A percentile compares a stretch with the other conserved stretches of the same genome.
These are phyloP conservation scores for Rhodotorula kratochvilovae DNA, from an alignment of 768 basidiomycete genomes.

Conservation along the genomic window DNA sequence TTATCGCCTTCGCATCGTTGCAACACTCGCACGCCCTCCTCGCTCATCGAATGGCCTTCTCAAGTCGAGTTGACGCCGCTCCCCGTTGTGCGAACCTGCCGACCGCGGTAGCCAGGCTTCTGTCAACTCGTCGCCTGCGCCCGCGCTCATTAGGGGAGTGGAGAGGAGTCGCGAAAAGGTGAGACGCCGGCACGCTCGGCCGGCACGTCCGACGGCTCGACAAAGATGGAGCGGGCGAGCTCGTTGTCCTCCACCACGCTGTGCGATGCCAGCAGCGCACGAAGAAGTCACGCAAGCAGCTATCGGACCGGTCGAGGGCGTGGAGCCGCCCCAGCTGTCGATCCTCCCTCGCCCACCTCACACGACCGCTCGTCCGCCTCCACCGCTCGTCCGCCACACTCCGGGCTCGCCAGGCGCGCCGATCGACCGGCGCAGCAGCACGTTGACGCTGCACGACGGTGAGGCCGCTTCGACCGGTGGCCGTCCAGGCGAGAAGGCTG, in stretches of 20 bases:
- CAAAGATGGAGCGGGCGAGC: not conserved
- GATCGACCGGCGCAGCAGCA: not conserved
- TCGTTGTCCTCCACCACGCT: not conserved
- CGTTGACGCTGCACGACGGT: slow-evolving; percentile 3
- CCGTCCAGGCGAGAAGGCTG: no score
- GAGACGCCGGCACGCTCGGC: not conserved
- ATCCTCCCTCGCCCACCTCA: not conserved
- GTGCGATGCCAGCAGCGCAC: not conserved
- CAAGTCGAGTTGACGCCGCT: no score
- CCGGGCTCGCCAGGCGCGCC: not conserved
- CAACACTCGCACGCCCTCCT: not conserved
- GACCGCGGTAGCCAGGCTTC: not conserved
- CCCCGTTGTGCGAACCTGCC: no score
- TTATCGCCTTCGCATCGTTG: not conserved
- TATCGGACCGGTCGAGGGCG: not conserved
- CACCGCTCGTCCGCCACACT: not conserved
- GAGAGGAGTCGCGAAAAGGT: not conserved
- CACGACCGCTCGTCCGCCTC: not conserved
- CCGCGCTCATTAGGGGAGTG: no score
- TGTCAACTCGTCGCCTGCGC: not conserved
- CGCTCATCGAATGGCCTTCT: not conserved
- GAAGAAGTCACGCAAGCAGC: not conserved
- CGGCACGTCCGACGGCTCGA: not conserved
- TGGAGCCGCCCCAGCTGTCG: not conserved
- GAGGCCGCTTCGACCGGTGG: not conserved